A percentile compares a stretch with the other conserved stretches of the same genome.
These are phyloP conservation scores for Salix udensis DNA, from an alignment of 345 rosid species.

Conservation along the genomic window DNA sequence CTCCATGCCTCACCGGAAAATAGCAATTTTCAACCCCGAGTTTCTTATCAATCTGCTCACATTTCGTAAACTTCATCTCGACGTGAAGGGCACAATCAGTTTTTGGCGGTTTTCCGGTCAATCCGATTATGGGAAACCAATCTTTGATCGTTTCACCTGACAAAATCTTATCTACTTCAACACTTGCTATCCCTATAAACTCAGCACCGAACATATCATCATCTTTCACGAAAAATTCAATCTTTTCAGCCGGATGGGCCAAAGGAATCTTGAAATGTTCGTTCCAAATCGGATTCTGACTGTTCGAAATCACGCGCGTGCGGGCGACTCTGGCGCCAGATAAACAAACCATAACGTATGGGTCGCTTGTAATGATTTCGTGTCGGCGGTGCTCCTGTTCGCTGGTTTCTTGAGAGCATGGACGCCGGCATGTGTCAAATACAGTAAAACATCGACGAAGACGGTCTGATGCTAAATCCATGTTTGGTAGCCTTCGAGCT, in stretches of 20 bases:
- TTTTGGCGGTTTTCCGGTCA: constrained; percentile 61
- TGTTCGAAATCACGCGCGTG: constrained; percentile 72
- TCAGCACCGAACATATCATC: constrained; percentile 83
- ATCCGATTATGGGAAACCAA: constrained; percentile 62
- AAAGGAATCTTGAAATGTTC: constrained; percentile 62
- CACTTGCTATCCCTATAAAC: constrained; percentile 52
- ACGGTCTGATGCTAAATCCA: constrained; percentile 66
- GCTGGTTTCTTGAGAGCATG: constrained; percentile 9
- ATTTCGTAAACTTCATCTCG: constrained; percentile 52
- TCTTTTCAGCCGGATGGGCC: constrained; percentile 58
- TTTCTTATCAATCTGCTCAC: constrained; percentile 42
- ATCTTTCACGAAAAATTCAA: constrained; percentile 77
- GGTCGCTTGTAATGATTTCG: constrained; percentile 74
- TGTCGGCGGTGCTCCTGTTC: constrained; percentile 13
- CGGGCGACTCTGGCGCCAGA: constrained; percentile 77
- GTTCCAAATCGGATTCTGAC: constrained; percentile 61
- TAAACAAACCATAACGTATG: constrained; percentile 72
- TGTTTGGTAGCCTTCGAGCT: constrained; percentile 74
- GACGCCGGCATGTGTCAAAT: constrained; percentile 35
- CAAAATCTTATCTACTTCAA: constrained; percentile 34
- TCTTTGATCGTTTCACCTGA: constrained; percentile 47
- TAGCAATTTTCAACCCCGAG: constrained; percentile 57
- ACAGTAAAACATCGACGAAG: constrained; percentile 49
- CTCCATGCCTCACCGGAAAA: constrained; percentile 63
- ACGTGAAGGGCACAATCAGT: constrained; percentile 55